A percentile compares a stretch with the other conserved stretches of the same genome.
phyloP scores from a whole-genome alignment of 768 basidiomycete genomes.

The Xanthoconium stramineum region DNA sequence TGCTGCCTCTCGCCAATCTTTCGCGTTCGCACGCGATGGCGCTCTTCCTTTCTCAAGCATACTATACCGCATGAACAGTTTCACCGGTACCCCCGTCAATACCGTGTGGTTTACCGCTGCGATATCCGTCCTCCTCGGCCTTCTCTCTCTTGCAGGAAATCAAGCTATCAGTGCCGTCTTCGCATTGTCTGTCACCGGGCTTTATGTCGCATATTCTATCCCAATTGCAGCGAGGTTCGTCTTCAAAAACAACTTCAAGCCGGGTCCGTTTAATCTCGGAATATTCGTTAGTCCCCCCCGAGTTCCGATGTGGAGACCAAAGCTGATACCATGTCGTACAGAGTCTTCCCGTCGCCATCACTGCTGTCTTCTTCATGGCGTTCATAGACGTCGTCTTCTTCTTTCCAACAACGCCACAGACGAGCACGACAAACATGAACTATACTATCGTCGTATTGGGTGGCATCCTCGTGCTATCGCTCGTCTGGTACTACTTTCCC shows the following conservation, averaged over 20 bases:
- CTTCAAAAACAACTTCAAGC: constrained; percentile 43
- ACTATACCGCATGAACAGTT: constrained; percentile 54
- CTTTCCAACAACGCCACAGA: constrained; percentile 54
- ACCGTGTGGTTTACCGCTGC: constrained; percentile 52
- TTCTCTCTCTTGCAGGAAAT: constrained; percentile 53
- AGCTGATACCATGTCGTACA: constrained; percentile 22
- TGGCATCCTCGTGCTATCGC: constrained; percentile 52
- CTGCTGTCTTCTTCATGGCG: constrained; percentile 61
- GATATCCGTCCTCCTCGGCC: constrained; percentile 42
- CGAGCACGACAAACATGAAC: constrained; percentile 57
- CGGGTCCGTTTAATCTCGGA: constrained; percentile 49
- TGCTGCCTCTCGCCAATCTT: constrained; percentile 53
- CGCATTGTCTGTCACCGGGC: constrained; percentile 43
- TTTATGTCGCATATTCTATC: constrained; percentile 47
- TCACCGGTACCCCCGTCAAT: constrained; percentile 55
- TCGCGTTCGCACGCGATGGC: constrained; percentile 59
- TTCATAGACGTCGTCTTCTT: constrained; percentile 62
- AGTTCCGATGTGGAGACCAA: not conserved
- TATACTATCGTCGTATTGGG: constrained; percentile 68
- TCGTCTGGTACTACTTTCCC: constrained; percentile 67
- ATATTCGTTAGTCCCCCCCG: constrained; percentile 32
- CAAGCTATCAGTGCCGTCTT: constrained; percentile 59
- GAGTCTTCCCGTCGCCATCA: constrained; percentile 53
- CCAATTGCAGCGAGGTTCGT: constrained; percentile 50
- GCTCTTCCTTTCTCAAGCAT: constrained; percentile 55